These are phyloP conservation scores for Symbiodinium natans DNA, from an alignment of 73 alveolate species.

Conservation along the genomic window DNA sequence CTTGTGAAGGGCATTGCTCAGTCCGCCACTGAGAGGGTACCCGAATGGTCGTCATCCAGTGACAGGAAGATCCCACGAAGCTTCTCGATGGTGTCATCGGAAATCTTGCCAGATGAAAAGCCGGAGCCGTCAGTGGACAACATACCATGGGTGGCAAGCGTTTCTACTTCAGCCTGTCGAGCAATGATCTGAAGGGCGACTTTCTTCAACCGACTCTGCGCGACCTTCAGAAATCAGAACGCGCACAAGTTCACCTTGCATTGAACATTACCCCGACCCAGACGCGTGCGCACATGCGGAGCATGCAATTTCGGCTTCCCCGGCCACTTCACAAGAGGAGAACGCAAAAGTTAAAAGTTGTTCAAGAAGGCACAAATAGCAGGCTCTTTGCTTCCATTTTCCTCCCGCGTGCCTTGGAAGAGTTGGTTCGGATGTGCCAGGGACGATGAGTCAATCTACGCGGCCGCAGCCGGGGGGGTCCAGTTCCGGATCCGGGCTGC, in stretches of 20 bases:
- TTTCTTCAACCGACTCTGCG: conserved; percentile 87
- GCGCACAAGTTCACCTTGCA: too few relatives aligned
- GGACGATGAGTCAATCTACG: too few relatives aligned
- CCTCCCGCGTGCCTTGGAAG: too few relatives aligned
- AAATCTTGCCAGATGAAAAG: not conserved
- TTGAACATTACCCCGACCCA: too few relatives aligned
- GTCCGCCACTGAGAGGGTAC: conserved; percentile 34
- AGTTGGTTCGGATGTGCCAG: too few relatives aligned
- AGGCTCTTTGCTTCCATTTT: too few relatives aligned
- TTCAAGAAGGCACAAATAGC: too few relatives aligned
- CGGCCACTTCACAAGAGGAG: too few relatives aligned
- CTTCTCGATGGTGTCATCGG: conserved; percentile 90
- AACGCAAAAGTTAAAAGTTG: too few relatives aligned
- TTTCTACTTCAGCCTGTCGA: conserved; percentile 12
- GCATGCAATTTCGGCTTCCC: too few relatives aligned
- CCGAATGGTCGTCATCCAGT: conserved; percentile 81
- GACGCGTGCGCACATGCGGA: not conserved
- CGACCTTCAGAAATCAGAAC: not conserved
- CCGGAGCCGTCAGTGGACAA: not conserved
- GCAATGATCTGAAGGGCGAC: conserved; percentile 89
- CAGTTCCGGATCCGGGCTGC: too few relatives aligned
- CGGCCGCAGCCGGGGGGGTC: too few relatives aligned
- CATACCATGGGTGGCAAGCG: not conserved
- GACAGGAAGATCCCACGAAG: conserved; percentile 81
- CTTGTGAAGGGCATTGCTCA: not conserved